These are phyloP conservation scores for Boletus sp. DNA, from an alignment of 1,284 basidiomycete genomes.

Conservation along the genomic window DNA sequence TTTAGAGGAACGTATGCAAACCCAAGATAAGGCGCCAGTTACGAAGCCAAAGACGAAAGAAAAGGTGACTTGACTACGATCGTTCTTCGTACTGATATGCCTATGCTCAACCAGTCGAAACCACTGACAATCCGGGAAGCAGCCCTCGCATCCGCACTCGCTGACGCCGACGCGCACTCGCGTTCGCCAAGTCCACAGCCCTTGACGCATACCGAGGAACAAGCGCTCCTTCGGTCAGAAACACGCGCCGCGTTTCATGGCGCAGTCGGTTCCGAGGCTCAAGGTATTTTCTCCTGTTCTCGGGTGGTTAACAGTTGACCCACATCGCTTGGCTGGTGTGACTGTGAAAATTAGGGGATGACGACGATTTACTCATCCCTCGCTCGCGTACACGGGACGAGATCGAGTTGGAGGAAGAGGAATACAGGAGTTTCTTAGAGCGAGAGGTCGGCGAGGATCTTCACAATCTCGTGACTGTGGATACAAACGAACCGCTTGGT, in stretches of 20 bases:
- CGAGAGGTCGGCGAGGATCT: constrained; percentile 81
- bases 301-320: background rate
- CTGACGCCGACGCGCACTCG: constrained; percentile 50
- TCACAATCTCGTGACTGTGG: constrained; percentile 51
- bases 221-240: constrained; percentile 72
- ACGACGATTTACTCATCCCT: constrained; percentile 64
- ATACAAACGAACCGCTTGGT: constrained; percentile 18
- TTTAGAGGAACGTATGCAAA: constrained; percentile 63
- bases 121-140: constrained; percentile 61
- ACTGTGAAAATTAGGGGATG: constrained; percentile 38
- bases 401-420: constrained; percentile 67
- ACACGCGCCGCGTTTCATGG: constrained; percentile 79
- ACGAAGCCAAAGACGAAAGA: constrained; percentile 38
- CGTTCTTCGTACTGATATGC: constrained; percentile 1
- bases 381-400: constrained; percentile 79
- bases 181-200: constrained; percentile 44
- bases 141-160: constrained; percentile 52
- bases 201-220: constrained; percentile 78
- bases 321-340: background rate
- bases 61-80: constrained; percentile 40
- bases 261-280: constrained; percentile 34
- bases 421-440: constrained; percentile 78
- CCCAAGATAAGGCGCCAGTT: constrained; percentile 30
- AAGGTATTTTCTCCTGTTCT: constrained; percentile 14
- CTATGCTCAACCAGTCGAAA: constrained; percentile 41